A percentile compares a stretch with the other conserved stretches of the same genome.
These are phyloP conservation scores for Escallonia rubra DNA, from an alignment of 129 eudicot genomes.

Conservation along the genomic window DNA sequence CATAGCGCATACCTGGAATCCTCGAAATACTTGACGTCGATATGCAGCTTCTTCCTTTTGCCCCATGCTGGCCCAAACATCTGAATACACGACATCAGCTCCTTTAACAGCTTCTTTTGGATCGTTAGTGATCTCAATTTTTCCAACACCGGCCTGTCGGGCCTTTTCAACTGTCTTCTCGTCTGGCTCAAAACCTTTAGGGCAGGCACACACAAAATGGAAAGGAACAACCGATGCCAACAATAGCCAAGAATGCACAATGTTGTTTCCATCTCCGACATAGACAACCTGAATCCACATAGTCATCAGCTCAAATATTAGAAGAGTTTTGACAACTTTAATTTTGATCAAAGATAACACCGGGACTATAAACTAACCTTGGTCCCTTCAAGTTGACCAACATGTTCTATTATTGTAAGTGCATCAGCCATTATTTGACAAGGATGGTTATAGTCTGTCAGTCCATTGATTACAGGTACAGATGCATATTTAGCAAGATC, in stretches of 20 bases:
- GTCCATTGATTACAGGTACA: conserved; percentile 57
- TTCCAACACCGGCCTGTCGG: conserved; percentile 65
- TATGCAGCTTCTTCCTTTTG: conserved; percentile 96
- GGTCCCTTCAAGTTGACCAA: conserved; percentile 87
- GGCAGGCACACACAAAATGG: conserved; percentile 97
- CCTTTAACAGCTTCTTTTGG: conserved; percentile 49
- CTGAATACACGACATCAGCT: conserved; percentile 75
- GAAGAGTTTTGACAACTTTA: not conserved
- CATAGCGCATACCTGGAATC: conserved; percentile 59
- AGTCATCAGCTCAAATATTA: not conserved
- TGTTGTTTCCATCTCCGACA: conserved; percentile 98
- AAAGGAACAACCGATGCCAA: conserved; percentile 84
- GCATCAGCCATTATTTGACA: conserved; percentile 93
- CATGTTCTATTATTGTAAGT: conserved; percentile 81
- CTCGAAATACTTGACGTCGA: conserved; percentile 77
- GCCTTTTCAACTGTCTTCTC: conserved; percentile 76
- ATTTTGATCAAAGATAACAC: not conserved
- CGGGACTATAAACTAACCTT: conserved; percentile 38
- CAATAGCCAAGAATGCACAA: conserved; percentile 90
- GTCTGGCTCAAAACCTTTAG: conserved; percentile 91
- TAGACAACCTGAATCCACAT: conserved; percentile 70
- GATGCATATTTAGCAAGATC: conserved; percentile 79
- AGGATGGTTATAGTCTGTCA: conserved; percentile 90
- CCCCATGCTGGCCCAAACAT: conserved; percentile 99
- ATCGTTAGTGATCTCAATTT: conserved; percentile 25